Conservation (phyloP, 148 eudicot species). For the Rheum nobile region DNA sequence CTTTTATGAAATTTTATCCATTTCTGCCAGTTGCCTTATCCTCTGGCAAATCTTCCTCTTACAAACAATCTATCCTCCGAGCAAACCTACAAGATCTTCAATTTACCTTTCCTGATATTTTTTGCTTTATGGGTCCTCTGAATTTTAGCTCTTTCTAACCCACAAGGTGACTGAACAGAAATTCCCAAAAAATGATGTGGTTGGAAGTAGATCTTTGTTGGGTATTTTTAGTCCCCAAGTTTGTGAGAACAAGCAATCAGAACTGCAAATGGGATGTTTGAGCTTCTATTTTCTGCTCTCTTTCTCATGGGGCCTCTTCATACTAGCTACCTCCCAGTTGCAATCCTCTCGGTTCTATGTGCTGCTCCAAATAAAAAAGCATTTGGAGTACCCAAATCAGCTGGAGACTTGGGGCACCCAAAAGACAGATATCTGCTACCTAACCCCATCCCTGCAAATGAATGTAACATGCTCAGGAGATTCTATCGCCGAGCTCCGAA, state of each 20-base stretch:
- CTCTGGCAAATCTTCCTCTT: background rate
- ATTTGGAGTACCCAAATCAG: slow-evolving; percentile 54
- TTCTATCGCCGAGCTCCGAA: slow-evolving; percentile 51
- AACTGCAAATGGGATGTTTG: slow-evolving; percentile 4
- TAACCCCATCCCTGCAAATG: slow-evolving; percentile 34
- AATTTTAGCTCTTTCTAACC: background rate
- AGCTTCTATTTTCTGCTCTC: slow-evolving; percentile 20
- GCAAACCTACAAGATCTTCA: background rate
- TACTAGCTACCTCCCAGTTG: slow-evolving; percentile 24
- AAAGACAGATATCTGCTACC: slow-evolving; percentile 29
- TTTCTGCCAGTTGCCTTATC: slow-evolving; percentile 3
- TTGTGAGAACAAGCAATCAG: background rate
- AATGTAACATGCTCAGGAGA: slow-evolving; percentile 51
- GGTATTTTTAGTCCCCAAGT: background rate
- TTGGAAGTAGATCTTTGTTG: background rate
- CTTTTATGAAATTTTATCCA: slow-evolving; percentile 3
- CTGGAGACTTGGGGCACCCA: slow-evolving; percentile 40
- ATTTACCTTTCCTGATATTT: background rate
- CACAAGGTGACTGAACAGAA: background rate
- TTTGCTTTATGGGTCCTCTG: background rate
- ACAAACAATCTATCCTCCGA: background rate
- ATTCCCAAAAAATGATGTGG: background rate
- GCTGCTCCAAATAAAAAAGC: slow-evolving; percentile 54
- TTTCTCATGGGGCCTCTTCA: slow-evolving; percentile 25
- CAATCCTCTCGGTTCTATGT: slow-evolving; percentile 55